phyloP scores from a whole-genome alignment of 257 asterid genomes.

The Paraleonurus japonicus region DNA sequence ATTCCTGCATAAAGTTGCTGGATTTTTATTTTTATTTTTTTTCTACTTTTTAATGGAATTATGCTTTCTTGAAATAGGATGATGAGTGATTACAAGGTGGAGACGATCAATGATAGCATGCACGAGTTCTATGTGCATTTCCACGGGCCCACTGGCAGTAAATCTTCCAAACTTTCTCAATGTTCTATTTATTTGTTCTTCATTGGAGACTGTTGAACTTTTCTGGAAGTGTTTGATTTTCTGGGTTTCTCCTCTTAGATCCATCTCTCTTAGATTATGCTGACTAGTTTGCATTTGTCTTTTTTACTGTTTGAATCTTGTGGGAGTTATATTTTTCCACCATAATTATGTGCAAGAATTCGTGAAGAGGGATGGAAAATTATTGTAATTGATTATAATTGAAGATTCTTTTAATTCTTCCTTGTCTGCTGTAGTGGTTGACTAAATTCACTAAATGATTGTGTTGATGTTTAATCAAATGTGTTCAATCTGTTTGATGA shows the following conservation, averaged over 20 bases:
- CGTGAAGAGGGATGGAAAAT: neutral
- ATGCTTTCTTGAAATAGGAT: conserved; percentile 53
- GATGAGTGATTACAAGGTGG: conserved; percentile 99
- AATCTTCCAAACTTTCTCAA: conserved; percentile 30
- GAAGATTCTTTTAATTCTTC: conserved; percentile 8
- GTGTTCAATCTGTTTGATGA: neutral
- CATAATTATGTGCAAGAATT: conserved; percentile 5
- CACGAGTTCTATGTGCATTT: conserved; percentile 88
- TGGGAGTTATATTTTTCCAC: neutral
- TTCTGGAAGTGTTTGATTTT: conserved; percentile 25
- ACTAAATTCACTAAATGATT: too few relatives aligned
- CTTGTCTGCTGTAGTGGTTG: conserved; percentile 1
- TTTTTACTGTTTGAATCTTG: neutral
- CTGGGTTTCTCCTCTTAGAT: conserved; percentile 19
- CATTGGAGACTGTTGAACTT: conserved; percentile 3
- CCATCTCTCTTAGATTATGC: neutral
- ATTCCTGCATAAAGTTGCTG: neutral
- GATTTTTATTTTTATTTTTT: neutral
- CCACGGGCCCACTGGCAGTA: conserved; percentile 91
- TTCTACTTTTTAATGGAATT: neutral
- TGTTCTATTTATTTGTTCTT: conserved; percentile 13
- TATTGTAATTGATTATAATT: neutral
- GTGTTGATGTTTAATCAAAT: neutral
- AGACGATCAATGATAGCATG: conserved; percentile 89
- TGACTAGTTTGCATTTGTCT: neutral